Conservation (phyloP, 2,329 filamentous ascomycete genomes). For the Penicillium sp. region DNA sequence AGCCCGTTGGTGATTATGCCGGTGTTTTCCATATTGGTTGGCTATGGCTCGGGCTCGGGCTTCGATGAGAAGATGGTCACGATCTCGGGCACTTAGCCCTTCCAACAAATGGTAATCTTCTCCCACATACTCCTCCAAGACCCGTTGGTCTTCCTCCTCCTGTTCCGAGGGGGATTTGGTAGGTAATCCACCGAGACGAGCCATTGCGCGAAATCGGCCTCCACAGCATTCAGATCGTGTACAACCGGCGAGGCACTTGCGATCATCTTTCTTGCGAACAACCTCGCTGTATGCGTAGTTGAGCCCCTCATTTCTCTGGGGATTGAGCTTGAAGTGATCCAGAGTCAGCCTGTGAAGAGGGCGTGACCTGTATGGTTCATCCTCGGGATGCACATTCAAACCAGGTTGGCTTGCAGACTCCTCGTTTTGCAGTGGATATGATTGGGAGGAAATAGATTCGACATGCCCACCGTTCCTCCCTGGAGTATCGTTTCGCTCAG, state of each 20-base stretch:
- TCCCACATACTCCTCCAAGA: constrained; percentile 58
- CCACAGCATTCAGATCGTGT: constrained; percentile 76
- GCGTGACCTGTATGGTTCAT: constrained; percentile 57
- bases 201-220: constrained; percentile 67
- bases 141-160: constrained; percentile 25
- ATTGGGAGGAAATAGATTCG: not conserved
- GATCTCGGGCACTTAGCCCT: constrained; percentile 60
- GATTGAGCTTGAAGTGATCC: constrained; percentile 81
- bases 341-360: constrained; percentile 60
- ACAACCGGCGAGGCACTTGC: constrained; percentile 72
- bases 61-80: constrained; percentile 67
- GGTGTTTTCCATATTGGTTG: constrained; percentile 74
- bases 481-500: too few relatives aligned
- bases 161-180: constrained; percentile 18
- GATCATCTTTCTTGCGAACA: constrained; percentile 67
- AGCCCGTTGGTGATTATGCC: constrained; percentile 69
- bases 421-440: not conserved
- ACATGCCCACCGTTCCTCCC: not conserved
- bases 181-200: constrained; percentile 43
- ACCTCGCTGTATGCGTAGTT: constrained; percentile 74
- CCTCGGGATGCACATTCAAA: constrained; percentile 23
- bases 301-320: constrained; percentile 67
- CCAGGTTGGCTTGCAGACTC: constrained; percentile 2
- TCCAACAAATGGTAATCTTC: constrained; percentile 35
- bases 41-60: constrained; percentile 73